Percentiles rank a stretch among this genome's conserved stretches.
Conservation (phyloP, 805 yeast genomes). For the Ogataea trehalophila region DNA sequence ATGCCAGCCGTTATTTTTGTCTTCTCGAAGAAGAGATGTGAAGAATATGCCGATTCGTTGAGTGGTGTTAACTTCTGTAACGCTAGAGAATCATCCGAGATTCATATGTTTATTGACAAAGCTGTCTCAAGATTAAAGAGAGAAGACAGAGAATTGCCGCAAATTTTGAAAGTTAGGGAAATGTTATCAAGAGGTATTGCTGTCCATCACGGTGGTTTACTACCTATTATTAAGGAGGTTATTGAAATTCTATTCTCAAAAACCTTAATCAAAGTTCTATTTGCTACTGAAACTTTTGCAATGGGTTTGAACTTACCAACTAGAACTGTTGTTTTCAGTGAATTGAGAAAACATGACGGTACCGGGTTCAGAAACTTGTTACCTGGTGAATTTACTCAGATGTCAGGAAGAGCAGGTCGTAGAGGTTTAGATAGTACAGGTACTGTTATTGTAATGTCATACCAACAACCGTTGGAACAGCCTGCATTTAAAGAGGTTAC, state of each 20-base stretch:
- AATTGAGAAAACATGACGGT: slow-evolving; percentile 87
- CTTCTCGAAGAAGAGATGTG: slow-evolving; percentile 89
- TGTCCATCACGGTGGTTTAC: slow-evolving; percentile 90
- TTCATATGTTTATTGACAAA: slow-evolving; percentile 87
- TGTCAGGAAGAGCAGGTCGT: slow-evolving; percentile 99
- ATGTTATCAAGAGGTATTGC: slow-evolving; percentile 88
- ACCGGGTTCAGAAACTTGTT: slow-evolving; percentile 69
- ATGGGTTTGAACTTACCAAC: slow-evolving; percentile 98
- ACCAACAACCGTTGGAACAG: slow-evolving; percentile 55
- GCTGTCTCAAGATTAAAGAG: slow-evolving; percentile 83
- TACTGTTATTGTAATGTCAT: slow-evolving; percentile 90
- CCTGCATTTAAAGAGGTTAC: slow-evolving; percentile 71
- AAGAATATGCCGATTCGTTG: slow-evolving; percentile 82
- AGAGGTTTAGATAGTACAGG: slow-evolving; percentile 93
- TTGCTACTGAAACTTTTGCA: slow-evolving; percentile 98
- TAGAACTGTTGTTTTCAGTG: slow-evolving; percentile 89
- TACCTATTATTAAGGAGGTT: slow-evolving; percentile 90
- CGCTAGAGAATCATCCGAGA: slow-evolving; percentile 82
- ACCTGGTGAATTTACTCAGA: slow-evolving; percentile 97
- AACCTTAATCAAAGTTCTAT: slow-evolving; percentile 80
- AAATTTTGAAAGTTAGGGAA: slow-evolving; percentile 76
- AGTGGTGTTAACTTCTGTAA: slow-evolving; percentile 72
- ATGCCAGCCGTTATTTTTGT: slow-evolving; percentile 92
- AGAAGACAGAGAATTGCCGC: slow-evolving; percentile 93
- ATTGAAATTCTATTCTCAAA: slow-evolving; percentile 89